These are phyloP conservation scores for Backusella parvicylindrica DNA, from an alignment of 192 early-diverging fungal genomes.

Conservation along the genomic window DNA sequence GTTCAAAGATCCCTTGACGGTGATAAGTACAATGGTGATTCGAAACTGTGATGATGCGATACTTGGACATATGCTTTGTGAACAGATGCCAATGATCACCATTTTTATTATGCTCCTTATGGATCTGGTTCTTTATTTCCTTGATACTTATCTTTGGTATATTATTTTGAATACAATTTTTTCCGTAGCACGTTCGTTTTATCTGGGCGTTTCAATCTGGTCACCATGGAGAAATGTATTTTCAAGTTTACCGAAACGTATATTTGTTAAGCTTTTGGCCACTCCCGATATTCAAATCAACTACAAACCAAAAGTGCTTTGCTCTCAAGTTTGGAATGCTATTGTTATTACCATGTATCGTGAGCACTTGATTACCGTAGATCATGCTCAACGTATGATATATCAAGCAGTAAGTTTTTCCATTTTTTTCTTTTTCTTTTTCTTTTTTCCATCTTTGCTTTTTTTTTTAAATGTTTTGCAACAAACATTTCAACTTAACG, in stretches of 20 bases:
- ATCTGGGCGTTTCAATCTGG: slow-evolving; percentile 79
- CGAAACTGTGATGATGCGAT: slow-evolving; percentile 59
- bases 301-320: slow-evolving; percentile 75
- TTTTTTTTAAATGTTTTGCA: not conserved
- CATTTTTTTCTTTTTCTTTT: not conserved
- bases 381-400: slow-evolving; percentile 70
- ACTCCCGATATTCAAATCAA: slow-evolving; percentile 71
- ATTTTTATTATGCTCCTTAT: slow-evolving; percentile 73
- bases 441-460: not conserved
- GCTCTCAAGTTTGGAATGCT: slow-evolving; percentile 84
- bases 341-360: slow-evolving; percentile 82
- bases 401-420: slow-evolving; percentile 61
- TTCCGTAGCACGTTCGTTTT: slow-evolving; percentile 72
- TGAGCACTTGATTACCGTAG: slow-evolving; percentile 72
- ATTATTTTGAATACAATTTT: slow-evolving; percentile 83
- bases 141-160: slow-evolving; percentile 88
- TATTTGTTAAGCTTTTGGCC: slow-evolving; percentile 72
- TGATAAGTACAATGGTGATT: slow-evolving; percentile 44
- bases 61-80: slow-evolving; percentile 54
- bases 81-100: slow-evolving; percentile 64
- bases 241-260: slow-evolving; percentile 73
- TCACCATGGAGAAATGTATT: slow-evolving; percentile 81
- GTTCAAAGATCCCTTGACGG: slow-evolving; percentile 73
- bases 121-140: slow-evolving; percentile 72
- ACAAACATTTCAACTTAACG: not conserved